phyloP scores from a whole-genome alignment of 768 basidiomycete species.

The Termitomyces sp. region DNA sequence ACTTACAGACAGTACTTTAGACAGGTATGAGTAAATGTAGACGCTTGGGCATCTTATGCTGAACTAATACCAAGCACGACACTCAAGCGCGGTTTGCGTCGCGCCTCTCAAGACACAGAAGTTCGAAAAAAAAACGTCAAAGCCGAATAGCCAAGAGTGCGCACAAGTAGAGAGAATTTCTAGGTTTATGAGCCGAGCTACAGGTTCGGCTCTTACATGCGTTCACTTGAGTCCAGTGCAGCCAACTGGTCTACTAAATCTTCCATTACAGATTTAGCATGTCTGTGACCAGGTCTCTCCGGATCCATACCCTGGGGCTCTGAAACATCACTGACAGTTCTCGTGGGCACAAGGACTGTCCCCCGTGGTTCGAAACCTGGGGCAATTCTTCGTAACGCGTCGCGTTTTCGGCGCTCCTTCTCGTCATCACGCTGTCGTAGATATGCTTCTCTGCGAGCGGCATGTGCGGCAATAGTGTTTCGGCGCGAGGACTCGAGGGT shows the following conservation, averaged over 20 bases:
- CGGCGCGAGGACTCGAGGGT: conserved; percentile 70
- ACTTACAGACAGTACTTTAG: background rate
- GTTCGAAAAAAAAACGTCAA: background rate
- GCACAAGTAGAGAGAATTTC: background rate
- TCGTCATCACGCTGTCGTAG: conserved; percentile 72
- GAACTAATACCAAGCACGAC: background rate
- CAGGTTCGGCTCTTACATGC: background rate
- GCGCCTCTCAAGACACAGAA: background rate
- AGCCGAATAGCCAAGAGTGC: background rate
- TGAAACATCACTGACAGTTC: conserved; percentile 19
- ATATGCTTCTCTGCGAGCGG: conserved; percentile 64
- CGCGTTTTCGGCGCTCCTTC: conserved; percentile 57
- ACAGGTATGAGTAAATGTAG: background rate
- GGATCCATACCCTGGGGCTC: conserved; percentile 5
- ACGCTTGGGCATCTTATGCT: background rate
- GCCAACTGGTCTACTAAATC: conserved; percentile 79
- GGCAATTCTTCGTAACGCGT: conserved; percentile 70
- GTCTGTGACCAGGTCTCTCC: conserved; percentile 13
- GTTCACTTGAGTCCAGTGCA: conserved; percentile 42
- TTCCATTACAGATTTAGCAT: conserved; percentile 63
- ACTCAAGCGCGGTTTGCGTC: background rate
- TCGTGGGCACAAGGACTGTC: conserved; percentile 52
- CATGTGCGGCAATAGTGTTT: conserved; percentile 57
- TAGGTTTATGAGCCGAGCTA: background rate
- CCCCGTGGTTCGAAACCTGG: conserved; percentile 77